Percentiles rank a stretch among this genome's conserved stretches.
Conservation (phyloP, 1,139 yeast species). For the Diutina sp. region DNA sequence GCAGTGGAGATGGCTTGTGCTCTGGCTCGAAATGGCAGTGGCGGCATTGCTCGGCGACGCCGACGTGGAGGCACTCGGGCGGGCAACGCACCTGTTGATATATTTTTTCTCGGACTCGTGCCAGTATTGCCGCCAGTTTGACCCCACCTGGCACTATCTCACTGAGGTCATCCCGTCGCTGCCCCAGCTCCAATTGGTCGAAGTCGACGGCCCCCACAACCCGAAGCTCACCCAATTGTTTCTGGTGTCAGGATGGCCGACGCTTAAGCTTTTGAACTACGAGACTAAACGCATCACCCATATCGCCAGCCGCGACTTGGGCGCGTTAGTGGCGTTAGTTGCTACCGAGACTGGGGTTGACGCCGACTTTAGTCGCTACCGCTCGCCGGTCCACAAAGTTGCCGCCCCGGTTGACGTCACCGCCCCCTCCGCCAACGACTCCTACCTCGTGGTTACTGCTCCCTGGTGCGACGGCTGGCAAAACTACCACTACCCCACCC, state of each 20-base stretch:
- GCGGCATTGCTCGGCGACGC: not conserved
- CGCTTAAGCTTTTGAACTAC: slow-evolving; percentile 18
- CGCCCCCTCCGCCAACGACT: slow-evolving; percentile 3
- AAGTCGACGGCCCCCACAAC: slow-evolving; percentile 17
- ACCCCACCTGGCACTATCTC: not conserved
- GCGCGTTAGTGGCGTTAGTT: slow-evolving; percentile 14
- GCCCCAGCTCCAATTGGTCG: slow-evolving; percentile 17
- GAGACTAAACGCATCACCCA: slow-evolving; percentile 15
- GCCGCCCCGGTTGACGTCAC: slow-evolving; percentile 3
- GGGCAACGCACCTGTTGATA: not conserved
- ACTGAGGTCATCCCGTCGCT: not conserved
- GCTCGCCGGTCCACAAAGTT: not conserved
- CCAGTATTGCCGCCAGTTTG: not conserved
- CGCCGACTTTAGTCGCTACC: not conserved
- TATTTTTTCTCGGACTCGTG: slow-evolving; percentile 1
- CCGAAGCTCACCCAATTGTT: slow-evolving; percentile 14
- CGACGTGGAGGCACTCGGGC: not conserved
- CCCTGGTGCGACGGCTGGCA: slow-evolving; percentile 15
- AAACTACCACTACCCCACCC: slow-evolving; percentile 19
- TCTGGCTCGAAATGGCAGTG: not conserved
- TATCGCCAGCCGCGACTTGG: slow-evolving; percentile 14
- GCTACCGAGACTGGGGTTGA: slow-evolving; percentile 4
- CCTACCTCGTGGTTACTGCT: slow-evolving; percentile 5
- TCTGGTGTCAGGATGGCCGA: slow-evolving; percentile 17
- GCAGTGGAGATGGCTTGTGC: not conserved